Evolutionary conservation across 768 basidiomycete species (phyloP).

Genomic region (Lentinula guzmanii): DNA sequence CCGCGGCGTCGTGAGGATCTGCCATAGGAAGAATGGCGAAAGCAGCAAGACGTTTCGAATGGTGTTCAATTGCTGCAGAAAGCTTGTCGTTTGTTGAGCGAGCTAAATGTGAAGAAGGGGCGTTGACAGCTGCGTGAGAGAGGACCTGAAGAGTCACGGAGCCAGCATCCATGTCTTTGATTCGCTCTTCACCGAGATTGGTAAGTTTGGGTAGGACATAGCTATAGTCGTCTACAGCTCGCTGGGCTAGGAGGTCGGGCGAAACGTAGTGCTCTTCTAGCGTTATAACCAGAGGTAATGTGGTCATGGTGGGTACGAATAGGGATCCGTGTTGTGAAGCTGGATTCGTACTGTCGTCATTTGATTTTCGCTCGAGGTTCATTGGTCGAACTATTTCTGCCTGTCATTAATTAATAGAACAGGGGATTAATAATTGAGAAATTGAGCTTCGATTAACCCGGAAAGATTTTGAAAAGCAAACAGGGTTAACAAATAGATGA

Average conservation of each 20-base stretch:
- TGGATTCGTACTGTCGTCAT: no score
- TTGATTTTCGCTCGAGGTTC: no score
- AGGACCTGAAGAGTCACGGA: neutral
- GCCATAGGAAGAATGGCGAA: slow-evolving; percentile 1
- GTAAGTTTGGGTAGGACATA: neutral
- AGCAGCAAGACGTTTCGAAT: neutral
- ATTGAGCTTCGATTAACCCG: no score
- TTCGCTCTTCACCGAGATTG: neutral
- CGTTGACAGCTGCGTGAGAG: neutral
- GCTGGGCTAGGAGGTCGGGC: neutral
- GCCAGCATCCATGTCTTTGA: slow-evolving; percentile 1
- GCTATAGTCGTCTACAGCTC: neutral
- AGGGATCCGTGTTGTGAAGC: no score
- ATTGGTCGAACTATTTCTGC: no score
- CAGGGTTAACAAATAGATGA: neutral
- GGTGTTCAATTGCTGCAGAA: neutral
- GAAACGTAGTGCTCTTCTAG: neutral
- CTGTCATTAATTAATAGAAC: no score
- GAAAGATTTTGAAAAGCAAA: no score
- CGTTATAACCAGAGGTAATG: neutral
- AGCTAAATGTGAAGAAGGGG: neutral
- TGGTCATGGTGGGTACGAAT: neutral
- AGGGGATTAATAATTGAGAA: no score
- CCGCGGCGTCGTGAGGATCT: neutral
- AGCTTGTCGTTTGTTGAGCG: neutral